phyloP scores from a whole-genome alignment of 2,329 filamentous ascomycete species.

The Rutstroemia sydowiana region DNA sequence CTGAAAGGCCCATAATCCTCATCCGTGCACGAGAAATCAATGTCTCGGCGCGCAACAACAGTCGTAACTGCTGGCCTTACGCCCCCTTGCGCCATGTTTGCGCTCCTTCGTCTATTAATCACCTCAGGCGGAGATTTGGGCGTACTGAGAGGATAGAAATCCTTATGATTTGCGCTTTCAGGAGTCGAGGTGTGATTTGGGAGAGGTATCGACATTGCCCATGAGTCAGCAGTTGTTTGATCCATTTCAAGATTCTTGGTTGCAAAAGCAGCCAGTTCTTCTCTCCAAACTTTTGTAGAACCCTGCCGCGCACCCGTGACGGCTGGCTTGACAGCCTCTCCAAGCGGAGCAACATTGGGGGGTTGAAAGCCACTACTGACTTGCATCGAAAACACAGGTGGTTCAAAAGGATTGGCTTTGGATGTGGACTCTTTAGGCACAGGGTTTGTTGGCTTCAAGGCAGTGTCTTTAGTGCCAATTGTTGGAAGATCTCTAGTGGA shows the following conservation, averaged over 20 bases:
- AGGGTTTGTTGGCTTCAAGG: no score
- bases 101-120: no score
- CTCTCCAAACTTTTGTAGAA: constrained; percentile 3
- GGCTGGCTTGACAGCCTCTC: background rate
- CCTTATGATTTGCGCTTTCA: no score
- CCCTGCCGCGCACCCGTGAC: background rate
- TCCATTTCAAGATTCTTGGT: constrained; percentile 10
- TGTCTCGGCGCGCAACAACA: no score
- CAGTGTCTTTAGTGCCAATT: background rate
- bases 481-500: background rate
- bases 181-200: background rate
- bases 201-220: background rate
- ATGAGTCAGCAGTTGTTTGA: constrained; percentile 1
- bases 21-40: constrained; percentile 43
- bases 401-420: background rate
- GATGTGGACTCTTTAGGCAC: background rate
- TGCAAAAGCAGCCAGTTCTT: constrained; percentile 6
- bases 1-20: no score
- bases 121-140: no score
- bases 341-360: background rate
- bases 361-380: no score
- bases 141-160: no score
- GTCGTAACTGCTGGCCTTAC: no score
- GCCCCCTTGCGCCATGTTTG: no score
- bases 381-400: background rate